These are phyloP conservation scores for Taiozyma sp. DNA, from an alignment of 1,139 yeast species.

Conservation along the genomic window DNA sequence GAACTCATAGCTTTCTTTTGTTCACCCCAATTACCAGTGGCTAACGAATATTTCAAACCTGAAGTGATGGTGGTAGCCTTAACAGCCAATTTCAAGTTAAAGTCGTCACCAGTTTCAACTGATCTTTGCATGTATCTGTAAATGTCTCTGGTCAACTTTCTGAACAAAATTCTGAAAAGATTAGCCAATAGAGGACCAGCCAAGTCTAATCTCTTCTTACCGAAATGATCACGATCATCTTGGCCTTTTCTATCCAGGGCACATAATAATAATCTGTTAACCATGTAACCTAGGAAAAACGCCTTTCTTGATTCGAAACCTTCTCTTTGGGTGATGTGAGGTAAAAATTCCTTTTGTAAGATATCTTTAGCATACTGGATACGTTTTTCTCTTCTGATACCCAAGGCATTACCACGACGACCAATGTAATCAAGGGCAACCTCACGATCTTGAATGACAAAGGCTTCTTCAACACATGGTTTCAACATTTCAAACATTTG, in stretches of 20 bases:
- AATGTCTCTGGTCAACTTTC: constrained; percentile 90
- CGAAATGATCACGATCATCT: constrained; percentile 99
- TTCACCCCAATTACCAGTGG: constrained; percentile 99
- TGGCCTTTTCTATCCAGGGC: constrained; percentile 97
- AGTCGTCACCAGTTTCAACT: constrained; percentile 95
- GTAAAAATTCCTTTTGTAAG: constrained; percentile 90
- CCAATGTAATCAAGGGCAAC: constrained; percentile 98
- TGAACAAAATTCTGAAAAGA: constrained; percentile 89
- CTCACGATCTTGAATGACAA: constrained; percentile 96
- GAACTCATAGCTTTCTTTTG: constrained; percentile 99
- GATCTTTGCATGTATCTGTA: constrained; percentile 98
- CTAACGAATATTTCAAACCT: constrained; percentile 94
- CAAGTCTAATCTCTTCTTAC: constrained; percentile 94
- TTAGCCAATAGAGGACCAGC: constrained; percentile 98
- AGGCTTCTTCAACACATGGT: constrained; percentile 99
- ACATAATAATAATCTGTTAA: constrained; percentile 87
- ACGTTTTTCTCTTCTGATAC: constrained; percentile 97
- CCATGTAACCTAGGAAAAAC: constrained; percentile 96
- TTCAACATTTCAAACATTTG: constrained; percentile 99
- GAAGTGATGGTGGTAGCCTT: constrained; percentile 96
- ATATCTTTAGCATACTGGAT: constrained; percentile 96
- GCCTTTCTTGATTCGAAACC: constrained; percentile 98
- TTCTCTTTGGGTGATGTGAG: constrained; percentile 95
- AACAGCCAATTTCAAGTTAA: constrained; percentile 92
- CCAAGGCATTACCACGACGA: constrained; percentile 92